Evolutionary conservation across 768 basidiomycete genomes (phyloP).

Genomic region (Tricholoma sp.): DNA sequence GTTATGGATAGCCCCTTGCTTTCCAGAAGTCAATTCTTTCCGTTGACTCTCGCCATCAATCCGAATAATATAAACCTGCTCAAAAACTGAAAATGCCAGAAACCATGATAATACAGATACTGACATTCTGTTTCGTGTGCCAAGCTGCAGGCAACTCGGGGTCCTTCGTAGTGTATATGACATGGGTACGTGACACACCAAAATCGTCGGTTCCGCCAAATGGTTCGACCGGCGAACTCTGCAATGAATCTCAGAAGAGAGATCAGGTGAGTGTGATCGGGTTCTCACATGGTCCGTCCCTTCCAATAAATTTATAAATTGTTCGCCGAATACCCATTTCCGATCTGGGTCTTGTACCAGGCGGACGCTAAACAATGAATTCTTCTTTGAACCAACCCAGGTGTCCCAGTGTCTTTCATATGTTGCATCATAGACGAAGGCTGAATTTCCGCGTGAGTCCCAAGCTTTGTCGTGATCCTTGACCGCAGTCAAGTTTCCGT

Average conservation of each 20-base stretch:
- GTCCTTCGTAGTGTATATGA: conserved; percentile 86
- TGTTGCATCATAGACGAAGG: conserved; percentile 61
- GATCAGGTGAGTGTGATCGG: too few relatives aligned
- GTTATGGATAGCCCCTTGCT: conserved; percentile 77
- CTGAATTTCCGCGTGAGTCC: conserved; percentile 68
- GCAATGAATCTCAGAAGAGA: conserved; percentile 2
- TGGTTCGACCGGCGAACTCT: conserved; percentile 78
- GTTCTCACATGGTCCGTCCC: conserved; percentile 72
- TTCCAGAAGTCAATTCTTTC: conserved; percentile 72
- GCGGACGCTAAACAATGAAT: conserved; percentile 66
- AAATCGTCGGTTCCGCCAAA: conserved; percentile 85
- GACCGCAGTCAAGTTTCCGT: conserved; percentile 66
- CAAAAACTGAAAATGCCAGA: not conserved
- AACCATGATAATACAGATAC: conserved; percentile 1
- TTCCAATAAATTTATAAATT: conserved; percentile 55
- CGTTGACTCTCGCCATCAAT: conserved; percentile 47
- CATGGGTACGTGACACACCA: conserved; percentile 59
- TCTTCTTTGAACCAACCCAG: conserved; percentile 69
- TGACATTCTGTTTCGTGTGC: conserved; percentile 88
- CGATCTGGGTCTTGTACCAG: conserved; percentile 42
- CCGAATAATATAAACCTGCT: conserved; percentile 65
- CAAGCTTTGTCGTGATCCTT: conserved; percentile 66
- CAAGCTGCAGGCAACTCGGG: conserved; percentile 67
- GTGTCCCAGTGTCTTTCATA: conserved; percentile 77
- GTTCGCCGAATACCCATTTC: conserved; percentile 48